Percentiles rank a stretch among this genome's conserved stretches.
phyloP scores from a whole-genome alignment of 1,139 yeast genomes.

The Meyerozyma athensensis region DNA sequence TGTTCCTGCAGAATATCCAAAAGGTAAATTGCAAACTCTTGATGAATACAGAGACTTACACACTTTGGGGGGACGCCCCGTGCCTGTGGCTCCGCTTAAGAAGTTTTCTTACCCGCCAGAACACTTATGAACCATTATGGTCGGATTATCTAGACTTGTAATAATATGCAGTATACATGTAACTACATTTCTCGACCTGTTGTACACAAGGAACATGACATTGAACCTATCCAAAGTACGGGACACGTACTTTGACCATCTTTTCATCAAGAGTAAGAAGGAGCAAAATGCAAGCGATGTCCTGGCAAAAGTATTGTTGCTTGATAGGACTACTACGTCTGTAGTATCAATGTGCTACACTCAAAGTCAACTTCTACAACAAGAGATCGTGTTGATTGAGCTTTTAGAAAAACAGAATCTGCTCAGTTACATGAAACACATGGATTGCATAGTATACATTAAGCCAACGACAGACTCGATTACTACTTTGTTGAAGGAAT shows the following conservation, averaged over 20 bases:
- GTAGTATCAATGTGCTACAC: constrained; percentile 83
- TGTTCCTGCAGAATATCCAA: constrained; percentile 26
- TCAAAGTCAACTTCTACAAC: constrained; percentile 75
- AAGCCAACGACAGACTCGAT: constrained; percentile 70
- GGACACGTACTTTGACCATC: constrained; percentile 32
- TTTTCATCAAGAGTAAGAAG: constrained; percentile 23
- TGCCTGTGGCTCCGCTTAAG: constrained; percentile 28
- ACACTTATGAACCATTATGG: not conserved
- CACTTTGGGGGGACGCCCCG: constrained; percentile 26
- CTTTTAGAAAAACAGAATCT: constrained; percentile 56
- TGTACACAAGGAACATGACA: constrained; percentile 18
- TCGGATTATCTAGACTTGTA: not conserved
- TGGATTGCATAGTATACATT: constrained; percentile 76
- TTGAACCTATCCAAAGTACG: constrained; percentile 33
- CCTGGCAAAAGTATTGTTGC: constrained; percentile 66
- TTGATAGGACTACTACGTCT: constrained; percentile 77
- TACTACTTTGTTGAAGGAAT: constrained; percentile 55
- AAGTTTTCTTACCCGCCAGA: constrained; percentile 24
- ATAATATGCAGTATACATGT: not conserved
- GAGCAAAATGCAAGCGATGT: constrained; percentile 22
- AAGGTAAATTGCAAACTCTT: constrained; percentile 19
- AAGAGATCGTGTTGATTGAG: constrained; percentile 80
- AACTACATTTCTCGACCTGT: not conserved
- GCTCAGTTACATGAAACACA: constrained; percentile 70
- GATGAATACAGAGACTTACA: constrained; percentile 23